Conservation (phyloP, 2,329 filamentous ascomycete genomes). For the Peltaster fructicola region DNA sequence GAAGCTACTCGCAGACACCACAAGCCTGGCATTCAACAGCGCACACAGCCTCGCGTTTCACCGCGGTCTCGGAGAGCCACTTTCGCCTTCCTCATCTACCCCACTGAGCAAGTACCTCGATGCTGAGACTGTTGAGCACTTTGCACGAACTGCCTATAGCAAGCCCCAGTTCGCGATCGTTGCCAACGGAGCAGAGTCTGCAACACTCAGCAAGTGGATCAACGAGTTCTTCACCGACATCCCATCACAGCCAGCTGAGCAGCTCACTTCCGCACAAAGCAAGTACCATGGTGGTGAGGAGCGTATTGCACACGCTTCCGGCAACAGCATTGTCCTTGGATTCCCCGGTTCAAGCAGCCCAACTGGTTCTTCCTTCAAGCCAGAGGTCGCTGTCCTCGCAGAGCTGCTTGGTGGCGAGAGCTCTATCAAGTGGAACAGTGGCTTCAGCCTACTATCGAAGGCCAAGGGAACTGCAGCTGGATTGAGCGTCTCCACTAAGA, state of each 20-base stretch:
- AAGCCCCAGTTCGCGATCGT: slow-evolving; percentile 86
- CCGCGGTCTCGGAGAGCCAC: slow-evolving; percentile 66
- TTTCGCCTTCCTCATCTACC: slow-evolving; percentile 54
- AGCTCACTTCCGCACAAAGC: slow-evolving; percentile 43
- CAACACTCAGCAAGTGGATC: slow-evolving; percentile 73
- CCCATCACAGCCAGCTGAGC: slow-evolving; percentile 33
- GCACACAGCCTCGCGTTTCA: slow-evolving; percentile 84
- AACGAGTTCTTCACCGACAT: slow-evolving; percentile 75
- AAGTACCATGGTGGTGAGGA: slow-evolving; percentile 95
- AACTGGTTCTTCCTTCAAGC: slow-evolving; percentile 60
- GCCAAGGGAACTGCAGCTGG: slow-evolving; percentile 48
- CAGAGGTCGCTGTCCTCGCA: slow-evolving; percentile 72
- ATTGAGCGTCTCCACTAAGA: slow-evolving; percentile 54
- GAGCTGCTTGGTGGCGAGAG: slow-evolving; percentile 80
- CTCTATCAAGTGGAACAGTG: slow-evolving; percentile 86
- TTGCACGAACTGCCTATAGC: slow-evolving; percentile 61
- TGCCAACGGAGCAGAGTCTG: slow-evolving; percentile 66
- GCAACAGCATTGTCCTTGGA: slow-evolving; percentile 73
- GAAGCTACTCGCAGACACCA: slow-evolving; percentile 43
- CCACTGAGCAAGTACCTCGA: slow-evolving; percentile 67
- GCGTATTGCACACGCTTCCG: slow-evolving; percentile 57
- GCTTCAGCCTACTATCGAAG: slow-evolving; percentile 81
- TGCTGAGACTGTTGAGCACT: slow-evolving; percentile 56
- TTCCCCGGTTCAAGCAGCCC: slow-evolving; percentile 79
- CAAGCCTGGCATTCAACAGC: slow-evolving; percentile 63